Percentiles rank a stretch among this genome's conserved stretches.
phyloP scores from a whole-genome alignment of 257 asterid genomes.

The Capsicum rhomboideum region DNA sequence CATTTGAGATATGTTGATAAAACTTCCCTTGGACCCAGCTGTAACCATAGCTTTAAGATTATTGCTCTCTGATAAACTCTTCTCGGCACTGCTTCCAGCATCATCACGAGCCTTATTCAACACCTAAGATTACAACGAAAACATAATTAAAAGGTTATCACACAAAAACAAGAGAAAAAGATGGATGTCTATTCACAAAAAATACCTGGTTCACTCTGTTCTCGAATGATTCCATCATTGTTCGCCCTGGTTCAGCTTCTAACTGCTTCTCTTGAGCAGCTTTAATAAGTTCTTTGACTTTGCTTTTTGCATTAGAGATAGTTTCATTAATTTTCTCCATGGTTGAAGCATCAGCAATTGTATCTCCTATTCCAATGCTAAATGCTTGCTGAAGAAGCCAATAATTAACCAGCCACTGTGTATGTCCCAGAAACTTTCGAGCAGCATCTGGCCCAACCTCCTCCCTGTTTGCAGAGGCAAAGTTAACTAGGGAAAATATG shows the following conservation, averaged over 20 bases:
- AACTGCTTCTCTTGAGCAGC: constrained; percentile 61
- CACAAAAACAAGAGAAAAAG: neutral
- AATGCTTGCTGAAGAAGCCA: constrained; percentile 96
- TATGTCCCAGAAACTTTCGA: constrained; percentile 95
- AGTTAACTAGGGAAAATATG: neutral
- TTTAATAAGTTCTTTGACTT: constrained; percentile 82
- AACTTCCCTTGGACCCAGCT: constrained; percentile 99
- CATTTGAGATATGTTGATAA: constrained; percentile 98
- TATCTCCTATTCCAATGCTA: constrained; percentile 98
- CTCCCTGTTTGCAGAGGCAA: constrained; percentile 53
- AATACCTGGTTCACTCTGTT: constrained; percentile 94
- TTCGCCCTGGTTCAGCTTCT: constrained; percentile 99
- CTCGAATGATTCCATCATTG: constrained; percentile 95
- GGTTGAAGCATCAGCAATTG: constrained; percentile 91
- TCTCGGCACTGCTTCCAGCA: constrained; percentile 99
- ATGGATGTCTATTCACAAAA: neutral
- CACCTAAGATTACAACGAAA: constrained; percentile 44
- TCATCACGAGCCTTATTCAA: constrained; percentile 99
- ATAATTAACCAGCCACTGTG: constrained; percentile 98
- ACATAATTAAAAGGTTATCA: neutral
- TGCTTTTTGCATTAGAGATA: constrained; percentile 75
- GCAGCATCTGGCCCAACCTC: constrained; percentile 99
- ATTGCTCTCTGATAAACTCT: constrained; percentile 93
- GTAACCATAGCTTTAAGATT: constrained; percentile 99
- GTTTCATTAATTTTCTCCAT: constrained; percentile 84